These are phyloP conservation scores for Rosa hybrid DNA, from an alignment of 331 rosid species.

Conservation along the genomic window DNA sequence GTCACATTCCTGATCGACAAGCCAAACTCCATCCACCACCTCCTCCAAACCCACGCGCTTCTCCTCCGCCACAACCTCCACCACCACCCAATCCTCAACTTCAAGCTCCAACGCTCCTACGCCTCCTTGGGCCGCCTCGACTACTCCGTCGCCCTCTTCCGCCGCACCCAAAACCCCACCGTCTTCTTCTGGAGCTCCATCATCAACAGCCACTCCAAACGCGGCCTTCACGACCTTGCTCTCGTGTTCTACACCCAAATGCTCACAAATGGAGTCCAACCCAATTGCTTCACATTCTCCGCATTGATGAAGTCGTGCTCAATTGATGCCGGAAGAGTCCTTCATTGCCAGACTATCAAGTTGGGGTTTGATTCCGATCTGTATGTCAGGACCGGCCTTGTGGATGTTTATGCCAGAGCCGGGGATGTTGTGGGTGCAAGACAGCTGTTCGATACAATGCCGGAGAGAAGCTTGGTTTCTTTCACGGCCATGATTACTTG, in stretches of 20 bases:
- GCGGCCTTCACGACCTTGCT: constrained; percentile 48
- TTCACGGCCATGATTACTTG: constrained; percentile 70
- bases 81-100: constrained; percentile 63
- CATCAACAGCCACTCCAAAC: constrained; percentile 60
- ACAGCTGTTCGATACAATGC: constrained; percentile 68
- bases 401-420: constrained; percentile 65
- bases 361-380: constrained; percentile 44
- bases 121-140: constrained; percentile 64
- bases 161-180: constrained; percentile 45
- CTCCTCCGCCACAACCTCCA: constrained; percentile 62
- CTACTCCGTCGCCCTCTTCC: constrained; percentile 66
- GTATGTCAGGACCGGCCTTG: constrained; percentile 67
- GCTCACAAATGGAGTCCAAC: constrained; percentile 54
- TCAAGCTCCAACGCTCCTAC: constrained; percentile 91
- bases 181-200: constrained; percentile 66
- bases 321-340: constrained; percentile 33
- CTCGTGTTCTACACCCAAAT: constrained; percentile 54
- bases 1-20: constrained; percentile 54
- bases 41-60: constrained; percentile 68
- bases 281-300: constrained; percentile 79
- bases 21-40: constrained; percentile 52
- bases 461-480: constrained; percentile 63
- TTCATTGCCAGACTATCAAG: constrained; percentile 67
- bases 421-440: constrained; percentile 57
- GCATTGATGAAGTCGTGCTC: constrained; percentile 52